Evolutionary conservation across 495 filamentous ascomycete genomes (phyloP), one percentile per base, ranked within the genome.

Genomic region (Thozetella sp.): DNA sequence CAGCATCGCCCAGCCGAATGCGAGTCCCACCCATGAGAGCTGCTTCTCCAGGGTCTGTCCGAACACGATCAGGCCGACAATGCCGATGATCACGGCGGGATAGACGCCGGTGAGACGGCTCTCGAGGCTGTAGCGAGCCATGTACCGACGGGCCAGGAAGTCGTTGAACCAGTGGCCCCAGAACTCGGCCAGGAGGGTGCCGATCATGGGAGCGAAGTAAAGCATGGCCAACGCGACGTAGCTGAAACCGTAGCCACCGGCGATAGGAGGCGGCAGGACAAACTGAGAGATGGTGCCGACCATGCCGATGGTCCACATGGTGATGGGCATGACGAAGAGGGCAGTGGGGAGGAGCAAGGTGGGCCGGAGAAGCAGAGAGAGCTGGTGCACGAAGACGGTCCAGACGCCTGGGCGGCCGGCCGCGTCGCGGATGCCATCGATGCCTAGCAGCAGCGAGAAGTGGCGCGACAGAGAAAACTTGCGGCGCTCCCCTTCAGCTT

Each of bases 21-120:
- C 65, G 27, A 73, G 61, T 17, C 67, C 61, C 46, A 72, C 64
- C 60, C 64, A 70, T 34, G 68, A 67, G 19, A 68, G 69, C 1
- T 62, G 59, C 15, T 72, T 26, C 54, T 72, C 59, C 17, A 78
- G 54, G 11, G 72, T 67, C 57, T 75, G 69, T 3, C 72, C 73
- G 19, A 74, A 54, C 12, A 78, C 20, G 1, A 78, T 54, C 55
- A 74, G 63, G 2, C 74, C 70, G 20, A 64, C 60, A 40, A 74
- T 72, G 1, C 78, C 84, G 6, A 83, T 22, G 19, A 75, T 1
- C 13, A 76, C 72, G n/a, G 82, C 80, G 11, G 82, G 83, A 64
- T 86, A 87, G 15, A 72, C 72, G 25, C 86, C 59, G 83, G 81
- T 86, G 22, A 88, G 62, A 34, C 86, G 67, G 78, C 83, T 82